Percentiles rank a stretch among this genome's conserved stretches.
Conservation (phyloP, 2,329 filamentous ascomycete species). For the Apiospora phragmitis region DNA sequence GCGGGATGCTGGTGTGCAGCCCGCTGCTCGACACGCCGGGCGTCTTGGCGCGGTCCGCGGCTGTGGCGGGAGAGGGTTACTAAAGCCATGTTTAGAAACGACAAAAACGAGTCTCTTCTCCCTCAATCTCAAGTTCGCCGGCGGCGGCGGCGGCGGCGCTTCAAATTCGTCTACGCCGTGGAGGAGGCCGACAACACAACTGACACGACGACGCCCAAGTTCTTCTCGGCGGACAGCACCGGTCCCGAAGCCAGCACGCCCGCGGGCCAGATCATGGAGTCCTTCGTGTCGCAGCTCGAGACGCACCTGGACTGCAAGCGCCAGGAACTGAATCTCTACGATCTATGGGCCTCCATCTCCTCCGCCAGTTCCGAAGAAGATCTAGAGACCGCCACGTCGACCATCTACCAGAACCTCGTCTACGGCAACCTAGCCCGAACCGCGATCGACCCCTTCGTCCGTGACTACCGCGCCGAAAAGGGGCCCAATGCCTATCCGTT, state of each 20-base stretch:
- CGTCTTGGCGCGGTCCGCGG: constrained; percentile 20
- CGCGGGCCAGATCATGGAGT: constrained; percentile 14
- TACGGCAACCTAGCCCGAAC: constrained; percentile 15
- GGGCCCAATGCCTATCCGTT: constrained; percentile 11
- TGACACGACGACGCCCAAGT: constrained; percentile 14
- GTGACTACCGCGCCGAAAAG: constrained; percentile 12
- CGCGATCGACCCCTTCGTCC: constrained; percentile 14
- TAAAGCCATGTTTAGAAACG: constrained; percentile 16
- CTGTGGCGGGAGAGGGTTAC: constrained; percentile 11
- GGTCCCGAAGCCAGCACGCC: not conserved
- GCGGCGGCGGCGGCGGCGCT: not conserved
- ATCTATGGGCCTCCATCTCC: constrained; percentile 14
- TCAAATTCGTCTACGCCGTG: constrained; percentile 19
- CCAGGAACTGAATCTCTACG: constrained; percentile 17
- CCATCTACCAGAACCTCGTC: constrained; percentile 20
- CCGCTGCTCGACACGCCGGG: constrained; percentile 17
- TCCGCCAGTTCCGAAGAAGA: not conserved
- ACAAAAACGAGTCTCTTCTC: too few relatives aligned
- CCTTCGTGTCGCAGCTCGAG: constrained; percentile 17
- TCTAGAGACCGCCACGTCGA: constrained; percentile 15
- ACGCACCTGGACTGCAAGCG: constrained; percentile 14
- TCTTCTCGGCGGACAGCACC: constrained; percentile 13
- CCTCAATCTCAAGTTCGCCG: too few relatives aligned
- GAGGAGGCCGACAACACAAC: constrained; percentile 7
- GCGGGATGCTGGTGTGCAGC: constrained; percentile 13